Evolutionary conservation across 2,329 filamentous ascomycete species (phyloP).

Genomic region (Trichoderma polysporum): DNA sequence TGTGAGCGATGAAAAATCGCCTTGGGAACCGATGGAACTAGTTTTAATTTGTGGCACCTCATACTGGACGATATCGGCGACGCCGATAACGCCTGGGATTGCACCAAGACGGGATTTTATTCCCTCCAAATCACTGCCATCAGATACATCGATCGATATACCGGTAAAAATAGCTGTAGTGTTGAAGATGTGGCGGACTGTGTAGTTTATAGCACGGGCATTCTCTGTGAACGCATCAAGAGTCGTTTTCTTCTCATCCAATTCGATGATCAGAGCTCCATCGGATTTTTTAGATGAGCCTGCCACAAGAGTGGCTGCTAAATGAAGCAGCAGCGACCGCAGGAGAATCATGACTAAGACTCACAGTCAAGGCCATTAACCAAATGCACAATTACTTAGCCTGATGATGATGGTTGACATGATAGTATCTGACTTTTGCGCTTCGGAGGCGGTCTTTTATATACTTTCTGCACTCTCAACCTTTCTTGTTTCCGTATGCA

Average conservation of each 20-base stretch:
- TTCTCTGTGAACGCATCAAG: not conserved
- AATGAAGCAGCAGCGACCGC: not conserved
- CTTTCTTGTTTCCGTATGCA: not conserved
- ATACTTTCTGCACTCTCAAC: not conserved
- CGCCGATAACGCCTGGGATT: not conserved
- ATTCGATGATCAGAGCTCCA: not conserved
- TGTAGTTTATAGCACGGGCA: not conserved
- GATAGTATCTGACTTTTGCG: not conserved
- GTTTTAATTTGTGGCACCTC: not conserved
- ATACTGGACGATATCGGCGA: not conserved
- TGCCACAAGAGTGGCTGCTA: not conserved
- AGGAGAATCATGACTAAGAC: not conserved
- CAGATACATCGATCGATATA: not conserved
- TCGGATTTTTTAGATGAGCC: not conserved
- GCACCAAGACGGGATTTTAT: not conserved
- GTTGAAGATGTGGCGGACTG: not conserved
- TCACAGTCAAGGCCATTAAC: not conserved
- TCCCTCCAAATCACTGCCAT: not conserved
- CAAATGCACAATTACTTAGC: not conserved
- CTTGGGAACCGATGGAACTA: not conserved
- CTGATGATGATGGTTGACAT: not conserved
- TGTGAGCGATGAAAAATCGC: not conserved
- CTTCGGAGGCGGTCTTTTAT: not conserved
- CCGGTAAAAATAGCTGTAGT: not conserved
- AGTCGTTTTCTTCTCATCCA: not conserved